A percentile compares a stretch with the other conserved stretches of the same genome.
Conservation (phyloP, 2,329 filamentous ascomycete genomes). For the Sporothrix globosa region DNA sequence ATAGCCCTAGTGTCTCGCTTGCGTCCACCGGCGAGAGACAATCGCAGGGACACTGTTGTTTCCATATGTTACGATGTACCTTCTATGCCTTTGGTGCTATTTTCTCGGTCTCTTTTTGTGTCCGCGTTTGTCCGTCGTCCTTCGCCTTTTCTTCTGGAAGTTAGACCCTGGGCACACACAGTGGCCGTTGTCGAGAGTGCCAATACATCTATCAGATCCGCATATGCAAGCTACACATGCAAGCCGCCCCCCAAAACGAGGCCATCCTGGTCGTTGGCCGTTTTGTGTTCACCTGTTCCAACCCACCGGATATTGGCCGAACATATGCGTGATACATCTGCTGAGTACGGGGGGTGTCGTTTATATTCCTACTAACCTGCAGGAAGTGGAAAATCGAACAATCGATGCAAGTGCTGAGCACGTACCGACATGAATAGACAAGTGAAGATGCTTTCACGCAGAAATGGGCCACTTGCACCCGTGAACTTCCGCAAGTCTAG, state of each 20-base stretch:
- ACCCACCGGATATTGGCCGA: neutral
- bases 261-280: neutral
- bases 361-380: neutral
- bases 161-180: neutral
- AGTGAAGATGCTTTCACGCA: conserved; percentile 21
- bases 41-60: conserved; percentile 5
- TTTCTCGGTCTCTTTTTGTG: neutral
- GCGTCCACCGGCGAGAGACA: neutral
- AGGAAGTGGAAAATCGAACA: neutral
- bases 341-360: neutral
- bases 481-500: conserved; percentile 20
- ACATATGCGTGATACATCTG: neutral
- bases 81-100: neutral
- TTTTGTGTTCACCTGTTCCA: conserved; percentile 2
- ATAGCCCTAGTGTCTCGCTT: conserved; percentile 5
- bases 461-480: conserved; percentile 26
- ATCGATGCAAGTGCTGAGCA: neutral
- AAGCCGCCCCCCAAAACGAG: conserved; percentile 18
- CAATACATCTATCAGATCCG: conserved; percentile 4
- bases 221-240: neutral
- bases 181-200: no score
- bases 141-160: neutral
- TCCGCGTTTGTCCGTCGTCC: neutral
- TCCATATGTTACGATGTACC: neutral
- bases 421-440: conserved; percentile 2